Evolutionary conservation across 768 basidiomycete species (phyloP), one percentile per base, ranked within the genome.

Genomic region (Lentinula sp.): DNA sequence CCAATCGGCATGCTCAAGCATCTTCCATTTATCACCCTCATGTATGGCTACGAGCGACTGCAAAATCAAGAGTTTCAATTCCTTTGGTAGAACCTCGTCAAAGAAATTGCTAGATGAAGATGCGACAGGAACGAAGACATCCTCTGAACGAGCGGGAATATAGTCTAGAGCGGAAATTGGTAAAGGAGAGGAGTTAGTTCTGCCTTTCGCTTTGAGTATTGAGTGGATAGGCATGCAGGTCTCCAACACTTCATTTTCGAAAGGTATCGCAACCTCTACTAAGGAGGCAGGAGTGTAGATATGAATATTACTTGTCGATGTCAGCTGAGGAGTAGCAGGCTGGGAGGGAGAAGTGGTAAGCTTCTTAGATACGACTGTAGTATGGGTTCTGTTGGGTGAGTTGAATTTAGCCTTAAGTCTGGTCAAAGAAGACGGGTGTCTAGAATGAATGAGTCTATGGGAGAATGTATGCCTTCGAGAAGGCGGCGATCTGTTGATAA

Each of bases 1-100:
- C 87, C 91, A 89, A 46, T 77, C 77, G 4, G 75, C 78, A 40
- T 79, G 78, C 2, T 65, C 65, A 18, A 82, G 65, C 13, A 74
- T 65, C 42, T 75, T 76, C 55, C 76, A 65, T 67, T 87, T 78
- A 62, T 90, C 91, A 6, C 70, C 75, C 67, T 86, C 84, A 65
- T 89, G 80, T 16, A 88, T 63, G 2, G 75, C 72, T 15, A 92
- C 73, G 23, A 94, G 68, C 1, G 78, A 70, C 32, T 72, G 68
- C 43, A 95, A 72, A 16, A 93, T 75, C 15, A 79, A 74, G 51
- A 94, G 71, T 62, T 79, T 84, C 57, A 93, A 73, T 69, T 95
- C 92, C 59, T 78, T 82, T 5, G 92, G 92, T 11, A 94, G 76
- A 57, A 78, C 69, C 28, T 85, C 83, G 66, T 90, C 88, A 64